Evolutionary conservation across 768 basidiomycete genomes (phyloP).

Genomic region (Boletus tylopilopsis): DNA sequence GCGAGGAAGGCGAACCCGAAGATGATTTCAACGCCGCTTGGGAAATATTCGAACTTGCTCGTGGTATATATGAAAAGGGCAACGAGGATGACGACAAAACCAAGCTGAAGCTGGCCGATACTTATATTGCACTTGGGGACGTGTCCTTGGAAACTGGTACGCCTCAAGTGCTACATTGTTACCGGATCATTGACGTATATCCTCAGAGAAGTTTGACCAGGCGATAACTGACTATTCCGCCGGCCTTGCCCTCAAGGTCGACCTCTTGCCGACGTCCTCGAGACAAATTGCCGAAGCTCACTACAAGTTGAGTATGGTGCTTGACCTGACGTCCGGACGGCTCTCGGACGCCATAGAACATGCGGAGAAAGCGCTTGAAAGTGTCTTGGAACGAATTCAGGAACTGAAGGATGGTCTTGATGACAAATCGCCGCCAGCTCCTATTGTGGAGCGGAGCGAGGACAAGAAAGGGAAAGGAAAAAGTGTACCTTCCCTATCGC

Average conservation of each 20-base stretch:
- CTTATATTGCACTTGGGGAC: constrained; percentile 87
- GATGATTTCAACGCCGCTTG: constrained; percentile 98
- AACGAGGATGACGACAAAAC: constrained; percentile 53
- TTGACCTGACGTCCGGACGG: constrained; percentile 84
- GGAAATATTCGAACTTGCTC: constrained; percentile 94
- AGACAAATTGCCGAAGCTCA: constrained; percentile 92
- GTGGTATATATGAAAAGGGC: constrained; percentile 77
- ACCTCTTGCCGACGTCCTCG: constrained; percentile 79
- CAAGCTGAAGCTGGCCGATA: constrained; percentile 85
- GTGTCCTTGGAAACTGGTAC: constrained; percentile 95
- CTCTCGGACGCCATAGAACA: constrained; percentile 79
- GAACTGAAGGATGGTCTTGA: constrained; percentile 49
- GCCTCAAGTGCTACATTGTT: constrained; percentile 19
- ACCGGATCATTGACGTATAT: background rate
- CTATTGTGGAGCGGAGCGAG: constrained; percentile 31
- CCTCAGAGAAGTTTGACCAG: constrained; percentile 90
- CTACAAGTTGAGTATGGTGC: constrained; percentile 90
- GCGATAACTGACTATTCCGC: constrained; percentile 85
- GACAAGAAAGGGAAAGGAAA: constrained; percentile 73
- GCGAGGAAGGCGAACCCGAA: constrained; percentile 77
- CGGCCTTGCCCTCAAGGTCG: constrained; percentile 67
- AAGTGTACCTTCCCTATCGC: constrained; percentile 39
- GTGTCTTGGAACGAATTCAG: constrained; percentile 66
- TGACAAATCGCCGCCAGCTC: constrained; percentile 32
- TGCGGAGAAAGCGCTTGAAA: constrained; percentile 74